These are phyloP conservation scores for Nyssa sinensis DNA, from an alignment of 148 eudicot species.

Conservation along the genomic window DNA sequence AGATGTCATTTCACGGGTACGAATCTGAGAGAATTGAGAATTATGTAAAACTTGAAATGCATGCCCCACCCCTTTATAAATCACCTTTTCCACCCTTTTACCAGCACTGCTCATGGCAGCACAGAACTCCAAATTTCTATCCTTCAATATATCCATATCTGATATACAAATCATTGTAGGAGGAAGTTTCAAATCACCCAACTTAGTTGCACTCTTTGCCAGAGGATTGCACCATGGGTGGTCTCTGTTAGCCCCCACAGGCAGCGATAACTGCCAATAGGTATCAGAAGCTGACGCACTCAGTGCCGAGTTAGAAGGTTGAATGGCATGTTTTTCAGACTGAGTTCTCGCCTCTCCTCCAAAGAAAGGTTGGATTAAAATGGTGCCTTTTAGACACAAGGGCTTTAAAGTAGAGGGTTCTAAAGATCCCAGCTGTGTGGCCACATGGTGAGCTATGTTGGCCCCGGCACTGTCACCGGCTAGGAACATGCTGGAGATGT, in stretches of 20 bases:
- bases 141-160: slow-evolving; percentile 55
- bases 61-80: slow-evolving; percentile 58
- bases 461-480: slow-evolving; percentile 83
- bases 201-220: slow-evolving; percentile 20
- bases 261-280: slow-evolving; percentile 67
- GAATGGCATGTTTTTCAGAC: slow-evolving; percentile 43
- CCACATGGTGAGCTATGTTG: slow-evolving; percentile 60
- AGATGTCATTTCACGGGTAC: slow-evolving; percentile 44
- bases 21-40: slow-evolving; percentile 34
- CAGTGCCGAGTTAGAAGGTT: slow-evolving; percentile 45
- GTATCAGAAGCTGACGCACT: slow-evolving; percentile 50
- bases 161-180: slow-evolving; percentile 42
- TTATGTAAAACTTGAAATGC: slow-evolving; percentile 52
- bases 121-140: slow-evolving; percentile 46
- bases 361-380: slow-evolving; percentile 73
- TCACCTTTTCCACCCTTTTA: slow-evolving; percentile 31
- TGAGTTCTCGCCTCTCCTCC: slow-evolving; percentile 62
- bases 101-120: slow-evolving; percentile 33
- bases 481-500: slow-evolving; percentile 34
- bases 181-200: slow-evolving; percentile 21
- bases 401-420: slow-evolving; percentile 22
- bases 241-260: slow-evolving; percentile 57
- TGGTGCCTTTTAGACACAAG: slow-evolving; percentile 40
- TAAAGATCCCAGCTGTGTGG: slow-evolving; percentile 16
- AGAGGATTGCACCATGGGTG: slow-evolving; percentile 66